These are phyloP conservation scores for Ceratocystis ficicola DNA, from an alignment of 2,329 filamentous ascomycete species.

Conservation along the genomic window DNA sequence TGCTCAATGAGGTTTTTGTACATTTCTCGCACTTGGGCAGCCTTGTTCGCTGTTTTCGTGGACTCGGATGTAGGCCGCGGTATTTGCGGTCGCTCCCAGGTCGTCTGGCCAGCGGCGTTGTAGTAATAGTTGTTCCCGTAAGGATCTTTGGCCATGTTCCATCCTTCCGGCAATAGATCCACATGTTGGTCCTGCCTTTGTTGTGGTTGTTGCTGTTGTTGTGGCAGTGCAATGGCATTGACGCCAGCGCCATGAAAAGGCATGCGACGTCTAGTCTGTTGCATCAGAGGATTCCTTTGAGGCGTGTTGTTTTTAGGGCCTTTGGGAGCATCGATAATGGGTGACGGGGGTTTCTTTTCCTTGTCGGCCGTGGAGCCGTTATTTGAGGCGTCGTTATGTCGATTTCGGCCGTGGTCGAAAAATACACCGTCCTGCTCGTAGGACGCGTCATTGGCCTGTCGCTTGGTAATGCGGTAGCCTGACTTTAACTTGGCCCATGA, in stretches of 20 bases:
- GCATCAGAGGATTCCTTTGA: constrained; percentile 34
- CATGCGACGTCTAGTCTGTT: constrained; percentile 23
- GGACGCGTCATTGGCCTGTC: constrained; percentile 43
- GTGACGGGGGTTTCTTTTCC: constrained; percentile 47
- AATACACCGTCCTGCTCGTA: constrained; percentile 18
- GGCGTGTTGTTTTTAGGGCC: constrained; percentile 48
- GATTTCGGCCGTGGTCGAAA: constrained; percentile 11
- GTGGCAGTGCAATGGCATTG: constrained; percentile 28
- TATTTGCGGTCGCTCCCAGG: constrained; percentile 66
- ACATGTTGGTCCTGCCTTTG: constrained; percentile 8
- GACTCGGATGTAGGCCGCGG: constrained; percentile 45
- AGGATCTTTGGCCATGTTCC: constrained; percentile 63
- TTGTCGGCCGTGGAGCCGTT: constrained; percentile 28
- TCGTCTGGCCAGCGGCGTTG: constrained; percentile 61
- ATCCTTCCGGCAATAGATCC: constrained; percentile 61
- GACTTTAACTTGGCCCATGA: constrained; percentile 84
- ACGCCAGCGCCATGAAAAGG: constrained; percentile 38
- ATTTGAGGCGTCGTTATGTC: constrained; percentile 15
- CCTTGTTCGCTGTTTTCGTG: constrained; percentile 47
- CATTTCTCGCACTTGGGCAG: constrained; percentile 52
- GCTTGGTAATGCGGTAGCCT: constrained; percentile 82
- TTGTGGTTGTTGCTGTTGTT: constrained; percentile 8
- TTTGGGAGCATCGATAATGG: constrained; percentile 42
- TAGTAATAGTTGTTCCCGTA: constrained; percentile 77
- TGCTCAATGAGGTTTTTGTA: constrained; percentile 78